These are phyloP conservation scores for Scutellaria barbata DNA, from an alignment of 257 asterid genomes.

Conservation along the genomic window DNA sequence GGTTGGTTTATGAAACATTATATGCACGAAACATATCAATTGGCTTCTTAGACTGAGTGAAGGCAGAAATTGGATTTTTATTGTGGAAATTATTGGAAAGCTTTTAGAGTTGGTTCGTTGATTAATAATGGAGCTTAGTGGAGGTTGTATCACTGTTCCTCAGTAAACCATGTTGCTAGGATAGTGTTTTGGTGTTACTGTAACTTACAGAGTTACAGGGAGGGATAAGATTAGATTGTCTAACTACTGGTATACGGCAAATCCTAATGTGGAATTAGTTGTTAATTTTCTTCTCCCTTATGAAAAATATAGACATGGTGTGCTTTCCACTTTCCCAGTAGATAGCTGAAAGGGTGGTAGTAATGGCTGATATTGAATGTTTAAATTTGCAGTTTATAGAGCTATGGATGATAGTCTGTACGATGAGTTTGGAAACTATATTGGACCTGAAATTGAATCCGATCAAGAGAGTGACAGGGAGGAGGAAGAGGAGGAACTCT, in stretches of 20 bases:
- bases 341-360: slow-evolving; percentile 22
- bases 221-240: too few relatives aligned
- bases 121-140: neutral
- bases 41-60: neutral
- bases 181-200: neutral
- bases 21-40: neutral
- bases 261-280: neutral
- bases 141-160: neutral
- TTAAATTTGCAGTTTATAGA: slow-evolving; percentile 38
- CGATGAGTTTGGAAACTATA: slow-evolving; percentile 95
- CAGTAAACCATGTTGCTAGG: neutral
- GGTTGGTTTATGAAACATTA: neutral
- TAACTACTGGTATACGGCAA: too few relatives aligned
- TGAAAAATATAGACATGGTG: neutral
- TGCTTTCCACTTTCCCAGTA: neutral
- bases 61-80: neutral
- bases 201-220: too few relatives aligned
- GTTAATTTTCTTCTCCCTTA: neutral
- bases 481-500: slow-evolving; percentile 84
- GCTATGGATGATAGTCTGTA: slow-evolving; percentile 92
- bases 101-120: neutral
- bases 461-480: slow-evolving; percentile 88
- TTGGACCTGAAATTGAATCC: slow-evolving; percentile 96
- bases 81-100: neutral
- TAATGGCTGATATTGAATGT: slow-evolving; percentile 8